These are phyloP conservation scores for Polytrichum formosum DNA, from an alignment of 225 moss, liverwort and hornwort genomes.

Conservation along the genomic window DNA sequence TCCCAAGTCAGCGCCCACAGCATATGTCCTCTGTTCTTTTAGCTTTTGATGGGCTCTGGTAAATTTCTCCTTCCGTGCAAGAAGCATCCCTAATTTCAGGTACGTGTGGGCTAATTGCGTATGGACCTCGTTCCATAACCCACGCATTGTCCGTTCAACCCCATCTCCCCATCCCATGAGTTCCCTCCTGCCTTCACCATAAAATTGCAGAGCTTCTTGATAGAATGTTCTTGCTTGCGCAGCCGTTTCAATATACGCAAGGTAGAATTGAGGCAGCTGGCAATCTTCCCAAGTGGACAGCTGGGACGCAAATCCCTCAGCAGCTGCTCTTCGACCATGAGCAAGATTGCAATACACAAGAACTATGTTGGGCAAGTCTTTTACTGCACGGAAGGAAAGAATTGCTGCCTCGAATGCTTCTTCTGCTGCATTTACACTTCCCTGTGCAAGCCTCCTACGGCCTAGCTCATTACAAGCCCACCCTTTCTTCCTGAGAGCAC, in stretches of 20 bases:
- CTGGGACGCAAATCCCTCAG: slow-evolving; percentile 76
- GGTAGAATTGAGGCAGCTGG: slow-evolving; percentile 41
- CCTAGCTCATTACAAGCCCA: slow-evolving; percentile 96
- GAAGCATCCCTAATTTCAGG: slow-evolving; percentile 84
- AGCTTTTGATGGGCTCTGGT: slow-evolving; percentile 35
- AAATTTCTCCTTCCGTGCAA: slow-evolving; percentile 81
- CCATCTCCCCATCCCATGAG: slow-evolving; percentile 54
- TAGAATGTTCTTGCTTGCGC: slow-evolving; percentile 79
- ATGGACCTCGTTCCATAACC: slow-evolving; percentile 84
- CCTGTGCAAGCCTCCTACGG: slow-evolving; percentile 72
- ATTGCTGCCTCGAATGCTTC: slow-evolving; percentile 71
- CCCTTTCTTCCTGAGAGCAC: slow-evolving; percentile 72
- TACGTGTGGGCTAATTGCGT: slow-evolving; percentile 94
- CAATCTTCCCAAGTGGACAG: slow-evolving; percentile 65
- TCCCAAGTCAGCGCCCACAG: slow-evolving; percentile 18
- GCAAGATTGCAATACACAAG: slow-evolving; percentile 90
- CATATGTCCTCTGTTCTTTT: slow-evolving; percentile 19
- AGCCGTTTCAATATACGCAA: slow-evolving; percentile 40
- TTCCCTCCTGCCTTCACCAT: slow-evolving; percentile 71
- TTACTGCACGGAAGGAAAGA: slow-evolving; percentile 71
- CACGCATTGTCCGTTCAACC: slow-evolving; percentile 52
- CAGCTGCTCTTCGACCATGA: slow-evolving; percentile 83
- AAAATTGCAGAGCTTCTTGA: slow-evolving; percentile 81
- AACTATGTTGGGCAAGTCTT: slow-evolving; percentile 80
- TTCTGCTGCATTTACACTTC: slow-evolving; percentile 70